Evolutionary conservation across 2,329 filamentous ascomycete genomes (phyloP).

Genomic region (Waltergamsia citrina): DNA sequence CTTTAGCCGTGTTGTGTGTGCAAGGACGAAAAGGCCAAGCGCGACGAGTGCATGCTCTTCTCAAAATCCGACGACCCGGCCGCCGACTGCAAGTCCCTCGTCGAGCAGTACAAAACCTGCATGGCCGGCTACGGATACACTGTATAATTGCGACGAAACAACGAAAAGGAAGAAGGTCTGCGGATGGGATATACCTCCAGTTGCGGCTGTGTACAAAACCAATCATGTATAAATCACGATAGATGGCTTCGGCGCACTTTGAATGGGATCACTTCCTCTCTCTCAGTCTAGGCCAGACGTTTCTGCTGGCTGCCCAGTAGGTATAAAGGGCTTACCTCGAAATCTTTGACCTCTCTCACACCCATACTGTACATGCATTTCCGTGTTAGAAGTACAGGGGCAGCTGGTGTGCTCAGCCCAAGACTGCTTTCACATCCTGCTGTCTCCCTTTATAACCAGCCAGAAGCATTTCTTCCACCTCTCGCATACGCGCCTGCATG

Average conservation of each 20-base stretch:
- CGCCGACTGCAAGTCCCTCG: constrained; percentile 71
- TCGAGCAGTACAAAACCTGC: constrained; percentile 80
- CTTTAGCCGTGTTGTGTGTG: constrained; percentile 93
- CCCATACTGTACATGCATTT: too few species aligned
- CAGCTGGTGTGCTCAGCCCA: too few species aligned
- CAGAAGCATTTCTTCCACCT: constrained; percentile 5
- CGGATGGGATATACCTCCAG: background rate
- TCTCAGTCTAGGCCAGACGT: too few species aligned
- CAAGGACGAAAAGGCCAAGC: constrained; percentile 83
- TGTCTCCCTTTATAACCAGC: constrained; percentile 4
- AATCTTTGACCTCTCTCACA: too few species aligned
- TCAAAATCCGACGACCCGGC: constrained; percentile 75
- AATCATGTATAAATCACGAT: constrained; percentile 1
- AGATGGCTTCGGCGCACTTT: constrained; percentile 2
- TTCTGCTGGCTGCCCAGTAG: too few species aligned
- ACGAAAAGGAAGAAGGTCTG: background rate
- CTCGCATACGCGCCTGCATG: background rate
- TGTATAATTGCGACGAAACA: constrained; percentile 27
- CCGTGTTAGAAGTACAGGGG: too few species aligned
- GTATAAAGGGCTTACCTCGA: too few species aligned
- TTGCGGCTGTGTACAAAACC: constrained; percentile 4
- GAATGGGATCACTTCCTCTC: constrained; percentile 1
- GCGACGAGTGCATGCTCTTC: constrained; percentile 99
- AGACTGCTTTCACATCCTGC: constrained; percentile 2
- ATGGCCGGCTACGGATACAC: constrained; percentile 93